Conservation (phyloP, 129 eudicot genomes). For the Apium graveolens region DNA sequence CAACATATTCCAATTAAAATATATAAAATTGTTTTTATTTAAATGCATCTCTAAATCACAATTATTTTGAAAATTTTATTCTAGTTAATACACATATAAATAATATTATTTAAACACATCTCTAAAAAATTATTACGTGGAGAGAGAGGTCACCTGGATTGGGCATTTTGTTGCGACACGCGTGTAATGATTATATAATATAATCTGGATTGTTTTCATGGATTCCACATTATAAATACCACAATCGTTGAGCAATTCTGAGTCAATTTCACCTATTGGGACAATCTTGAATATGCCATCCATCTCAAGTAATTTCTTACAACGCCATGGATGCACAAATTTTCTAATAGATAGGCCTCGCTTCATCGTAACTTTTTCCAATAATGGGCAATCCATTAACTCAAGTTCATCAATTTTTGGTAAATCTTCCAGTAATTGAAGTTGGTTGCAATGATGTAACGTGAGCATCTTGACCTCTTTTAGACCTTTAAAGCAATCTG, state of each 20-base stretch:
- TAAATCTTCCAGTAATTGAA: background rate
- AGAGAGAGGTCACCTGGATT: background rate
- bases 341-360: too few relatives aligned
- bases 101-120: too few relatives aligned
- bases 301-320: background rate
- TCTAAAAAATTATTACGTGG: too few relatives aligned
- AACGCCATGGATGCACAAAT: rapidly evolving
- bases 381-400: background rate
- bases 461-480: background rate
- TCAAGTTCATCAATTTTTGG: background rate
- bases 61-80: too few relatives aligned
- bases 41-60: too few relatives aligned
- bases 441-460: background rate
- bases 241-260: background rate
- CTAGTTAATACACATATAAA: too few relatives aligned
- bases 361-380: background rate
- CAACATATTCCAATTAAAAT: too few relatives aligned
- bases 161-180: background rate
- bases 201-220: background rate
- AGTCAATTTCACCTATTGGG: background rate
- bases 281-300: background rate
- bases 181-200: background rate
- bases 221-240: background rate
- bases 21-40: too few relatives aligned
- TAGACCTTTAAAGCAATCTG: slow-evolving; percentile 7